Conservation (phyloP, 2,329 filamentous ascomycete species). For the Tolypocladium tundrense region DNA sequence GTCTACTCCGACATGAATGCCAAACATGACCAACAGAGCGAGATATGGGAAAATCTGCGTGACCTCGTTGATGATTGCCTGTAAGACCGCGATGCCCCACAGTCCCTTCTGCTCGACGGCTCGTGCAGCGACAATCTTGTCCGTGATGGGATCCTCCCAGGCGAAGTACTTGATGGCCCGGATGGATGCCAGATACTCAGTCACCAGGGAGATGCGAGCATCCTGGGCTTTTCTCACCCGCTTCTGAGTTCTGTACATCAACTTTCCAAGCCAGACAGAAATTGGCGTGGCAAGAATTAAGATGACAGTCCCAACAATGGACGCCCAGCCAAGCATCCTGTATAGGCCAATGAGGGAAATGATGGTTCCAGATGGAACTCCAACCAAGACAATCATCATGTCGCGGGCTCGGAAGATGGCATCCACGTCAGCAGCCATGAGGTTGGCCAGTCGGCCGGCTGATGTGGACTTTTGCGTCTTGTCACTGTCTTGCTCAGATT, state of each 20-base stretch:
- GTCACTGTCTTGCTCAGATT: constrained; percentile 15
- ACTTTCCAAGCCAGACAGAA: constrained; percentile 36
- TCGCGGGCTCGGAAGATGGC: constrained; percentile 42
- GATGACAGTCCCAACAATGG: constrained; percentile 39
- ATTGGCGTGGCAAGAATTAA: constrained; percentile 38
- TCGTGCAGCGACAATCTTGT: constrained; percentile 39
- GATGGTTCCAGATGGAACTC: constrained; percentile 34
- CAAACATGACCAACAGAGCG: constrained; percentile 43
- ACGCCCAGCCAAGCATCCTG: constrained; percentile 43
- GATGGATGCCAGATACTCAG: constrained; percentile 48
- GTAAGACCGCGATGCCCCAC: constrained; percentile 41
- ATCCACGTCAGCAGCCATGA: constrained; percentile 50
- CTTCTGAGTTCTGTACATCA: constrained; percentile 39
- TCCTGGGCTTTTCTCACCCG: constrained; percentile 46
- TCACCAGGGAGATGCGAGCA: constrained; percentile 44
- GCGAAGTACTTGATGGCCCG: constrained; percentile 51
- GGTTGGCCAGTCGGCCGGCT: constrained; percentile 40
- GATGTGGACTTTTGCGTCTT: constrained; percentile 26
- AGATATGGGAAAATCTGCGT: constrained; percentile 42
- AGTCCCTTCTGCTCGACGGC: constrained; percentile 41
- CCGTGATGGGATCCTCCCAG: constrained; percentile 44
- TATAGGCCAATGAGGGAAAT: constrained; percentile 43
- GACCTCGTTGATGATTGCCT: constrained; percentile 34
- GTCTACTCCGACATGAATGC: constrained; percentile 36
- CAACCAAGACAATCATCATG: constrained; percentile 33